These are phyloP conservation scores for Vararia minispora DNA, from an alignment of 768 basidiomycete genomes.

Conservation along the genomic window DNA sequence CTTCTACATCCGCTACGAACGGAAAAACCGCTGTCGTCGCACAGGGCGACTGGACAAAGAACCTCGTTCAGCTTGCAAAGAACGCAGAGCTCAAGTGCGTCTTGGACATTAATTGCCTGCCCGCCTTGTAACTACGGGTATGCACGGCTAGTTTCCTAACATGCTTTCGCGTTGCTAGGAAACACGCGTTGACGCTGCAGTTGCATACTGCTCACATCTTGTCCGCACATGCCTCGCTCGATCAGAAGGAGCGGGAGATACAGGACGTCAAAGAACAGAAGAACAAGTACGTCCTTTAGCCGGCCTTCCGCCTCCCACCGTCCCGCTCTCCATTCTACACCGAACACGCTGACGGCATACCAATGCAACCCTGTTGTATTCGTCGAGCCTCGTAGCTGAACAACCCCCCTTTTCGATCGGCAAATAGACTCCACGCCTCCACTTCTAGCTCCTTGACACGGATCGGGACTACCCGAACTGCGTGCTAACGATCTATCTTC, in stretches of 20 bases:
- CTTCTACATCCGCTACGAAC: too few species aligned
- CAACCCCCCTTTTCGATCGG: neutral
- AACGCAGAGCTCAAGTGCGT: constrained; percentile 83
- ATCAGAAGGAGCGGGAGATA: constrained; percentile 66
- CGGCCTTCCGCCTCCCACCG: constrained; percentile 1
- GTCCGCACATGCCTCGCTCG: constrained; percentile 69
- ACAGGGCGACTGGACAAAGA: constrained; percentile 79
- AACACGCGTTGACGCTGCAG: constrained; percentile 75
- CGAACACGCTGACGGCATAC: too few species aligned
- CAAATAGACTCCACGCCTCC: too few species aligned
- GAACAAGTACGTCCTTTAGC: constrained; percentile 48
- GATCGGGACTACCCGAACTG: neutral
- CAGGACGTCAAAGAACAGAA: constrained; percentile 79
- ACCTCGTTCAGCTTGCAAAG: constrained; percentile 77
- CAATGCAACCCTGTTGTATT: neutral
- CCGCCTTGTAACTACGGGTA: too few species aligned
- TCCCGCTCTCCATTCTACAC: too few species aligned
- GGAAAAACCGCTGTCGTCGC: constrained; percentile 55
- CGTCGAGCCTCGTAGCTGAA: neutral
- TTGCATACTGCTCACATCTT: constrained; percentile 82
- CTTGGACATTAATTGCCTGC: neutral
- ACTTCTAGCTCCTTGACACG: neutral
- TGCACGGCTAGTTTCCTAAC: too few species aligned
- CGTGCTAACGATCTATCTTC: constrained; percentile 3
- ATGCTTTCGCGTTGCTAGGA: too few species aligned